phyloP scores from a whole-genome alignment of 371 early-diverging fungal species.

The Paraphysoderma sedebokerense region DNA sequence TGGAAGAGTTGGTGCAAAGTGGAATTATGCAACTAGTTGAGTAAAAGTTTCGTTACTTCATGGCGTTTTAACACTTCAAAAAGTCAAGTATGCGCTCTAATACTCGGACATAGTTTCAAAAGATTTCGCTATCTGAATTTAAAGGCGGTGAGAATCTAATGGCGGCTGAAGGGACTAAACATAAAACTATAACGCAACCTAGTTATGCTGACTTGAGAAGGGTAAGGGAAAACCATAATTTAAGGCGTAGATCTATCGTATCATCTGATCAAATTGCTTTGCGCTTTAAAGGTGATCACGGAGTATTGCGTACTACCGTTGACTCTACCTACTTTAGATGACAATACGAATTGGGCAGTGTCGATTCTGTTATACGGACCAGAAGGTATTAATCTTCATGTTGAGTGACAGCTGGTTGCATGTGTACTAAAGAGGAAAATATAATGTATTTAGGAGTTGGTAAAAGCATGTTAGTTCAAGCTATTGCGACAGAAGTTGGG shows the following conservation, averaged over 20 bases:
- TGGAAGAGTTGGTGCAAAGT: slow-evolving; percentile 27
- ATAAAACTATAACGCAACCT: no score
- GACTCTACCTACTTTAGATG: slow-evolving; percentile 9
- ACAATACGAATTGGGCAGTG: no score
- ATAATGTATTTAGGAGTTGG: slow-evolving; percentile 18
- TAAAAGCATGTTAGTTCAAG: slow-evolving; percentile 24
- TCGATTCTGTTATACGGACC: slow-evolving; percentile 14
- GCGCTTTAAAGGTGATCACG: slow-evolving; percentile 10
- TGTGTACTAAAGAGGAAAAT: neutral
- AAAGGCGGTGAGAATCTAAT: slow-evolving; percentile 21
- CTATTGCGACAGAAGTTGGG: slow-evolving; percentile 24
- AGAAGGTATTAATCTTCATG: slow-evolving; percentile 7
- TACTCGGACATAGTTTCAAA: no score
- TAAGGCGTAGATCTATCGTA: no score
- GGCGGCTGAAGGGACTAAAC: no score
- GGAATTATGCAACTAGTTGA: slow-evolving; percentile 26
- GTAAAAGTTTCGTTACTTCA: no score
- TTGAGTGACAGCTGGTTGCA: neutral
- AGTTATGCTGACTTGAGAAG: no score
- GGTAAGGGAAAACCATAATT: no score
- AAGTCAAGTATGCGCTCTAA: no score
- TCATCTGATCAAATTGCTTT: neutral
- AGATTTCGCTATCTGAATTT: slow-evolving; percentile 9
- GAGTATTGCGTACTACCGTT: slow-evolving; percentile 31
- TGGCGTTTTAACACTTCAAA: no score